Base-by-base conservation (phyloP, 768 basidiomycete genomes). In the Auricularia heimuer region DNA sequence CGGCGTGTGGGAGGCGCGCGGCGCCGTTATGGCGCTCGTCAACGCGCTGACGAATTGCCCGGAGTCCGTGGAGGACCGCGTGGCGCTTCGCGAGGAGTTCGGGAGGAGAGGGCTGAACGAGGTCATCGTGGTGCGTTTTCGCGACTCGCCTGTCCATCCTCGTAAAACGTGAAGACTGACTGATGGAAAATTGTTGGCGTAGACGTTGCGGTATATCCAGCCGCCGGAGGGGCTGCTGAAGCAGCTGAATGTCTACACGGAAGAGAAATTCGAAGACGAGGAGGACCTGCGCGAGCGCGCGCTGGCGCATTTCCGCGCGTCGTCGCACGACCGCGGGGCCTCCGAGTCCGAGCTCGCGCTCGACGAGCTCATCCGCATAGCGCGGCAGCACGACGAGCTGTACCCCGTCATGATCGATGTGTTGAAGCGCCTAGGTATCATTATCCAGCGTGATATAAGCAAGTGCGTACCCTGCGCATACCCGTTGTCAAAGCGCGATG, bases 261-360 rank as follows among this genome's bases (percentile, higher is more conserved):
- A 96, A 67, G 93, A 95, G 73, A 90, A 92, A 69, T 90, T 87
- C 56, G 93, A 95, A 70, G 94, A 97, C 71, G 89, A 92, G 72
- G 87, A 90, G 71, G 90, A 94, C 62, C 81, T 91, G 75, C 85
- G 85, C 45, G 87, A 94, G 67, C 82, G 85, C 42, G 78, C 83
- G 44, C 79, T 76, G 42, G 73, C n/a, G 69, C 62, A 71, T 67
- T 61, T 63, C 66, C 21, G 69, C 67, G 21, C 73, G 67, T 39
- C 61, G 71, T 3, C 63, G 66, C 11, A 71, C 65, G 2, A 69
- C 54, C 18, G 54, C 29, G 54, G 54, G 6, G 63, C 70, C 3
- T 82, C 82, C 2, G 86, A 87, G 36, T 81, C 83, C 0, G 84
- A 82, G 62, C 71, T 77, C 2, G 80, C 80, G 2, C 71, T 91